phyloP scores from a whole-genome alignment of 768 basidiomycete species.

The Kondoa malvinella region DNA sequence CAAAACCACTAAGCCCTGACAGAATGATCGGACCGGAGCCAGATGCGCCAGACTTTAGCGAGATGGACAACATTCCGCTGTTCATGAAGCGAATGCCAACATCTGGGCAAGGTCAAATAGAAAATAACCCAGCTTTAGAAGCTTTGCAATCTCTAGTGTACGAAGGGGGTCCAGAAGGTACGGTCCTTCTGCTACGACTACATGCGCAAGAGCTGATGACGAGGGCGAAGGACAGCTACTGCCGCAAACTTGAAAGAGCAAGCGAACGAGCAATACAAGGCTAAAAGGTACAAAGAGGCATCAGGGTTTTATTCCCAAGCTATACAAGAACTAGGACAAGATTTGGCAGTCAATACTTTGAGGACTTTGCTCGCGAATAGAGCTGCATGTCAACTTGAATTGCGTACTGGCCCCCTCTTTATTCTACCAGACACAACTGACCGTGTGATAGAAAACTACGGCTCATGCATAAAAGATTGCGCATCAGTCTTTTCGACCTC shows the following conservation, averaged over 20 bases:
- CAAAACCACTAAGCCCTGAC: too few relatives aligned
- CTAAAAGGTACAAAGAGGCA: conserved; percentile 73
- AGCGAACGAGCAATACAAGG: conserved; percentile 84
- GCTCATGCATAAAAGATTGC: conserved; percentile 69
- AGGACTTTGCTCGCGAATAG: conserved; percentile 63
- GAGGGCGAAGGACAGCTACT: conserved; percentile 43
- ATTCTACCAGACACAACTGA: too few relatives aligned
- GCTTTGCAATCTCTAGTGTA: conserved; percentile 71
- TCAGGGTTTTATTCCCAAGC: conserved; percentile 78
- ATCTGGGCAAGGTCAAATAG: conserved; percentile 37
- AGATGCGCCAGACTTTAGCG: conserved; percentile 27
- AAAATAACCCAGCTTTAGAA: conserved; percentile 50
- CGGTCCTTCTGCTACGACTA: conserved; percentile 31
- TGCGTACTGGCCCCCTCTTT: conserved; percentile 34
- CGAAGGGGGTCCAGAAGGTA: conserved; percentile 88
- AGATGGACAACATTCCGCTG: conserved; percentile 55
- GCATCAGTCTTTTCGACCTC: conserved; percentile 43
- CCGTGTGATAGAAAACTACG: conserved; percentile 93
- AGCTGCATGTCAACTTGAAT: conserved; percentile 80
- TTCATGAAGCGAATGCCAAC: conserved; percentile 78
- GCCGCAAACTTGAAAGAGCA: conserved; percentile 86
- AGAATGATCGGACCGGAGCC: background rate
- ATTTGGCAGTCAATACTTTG: conserved; percentile 31
- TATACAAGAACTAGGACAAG: conserved; percentile 62
- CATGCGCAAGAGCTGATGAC: background rate